These are phyloP conservation scores for Sarcomyxa edulis DNA, from an alignment of 768 basidiomycete species.

Conservation along the genomic window DNA sequence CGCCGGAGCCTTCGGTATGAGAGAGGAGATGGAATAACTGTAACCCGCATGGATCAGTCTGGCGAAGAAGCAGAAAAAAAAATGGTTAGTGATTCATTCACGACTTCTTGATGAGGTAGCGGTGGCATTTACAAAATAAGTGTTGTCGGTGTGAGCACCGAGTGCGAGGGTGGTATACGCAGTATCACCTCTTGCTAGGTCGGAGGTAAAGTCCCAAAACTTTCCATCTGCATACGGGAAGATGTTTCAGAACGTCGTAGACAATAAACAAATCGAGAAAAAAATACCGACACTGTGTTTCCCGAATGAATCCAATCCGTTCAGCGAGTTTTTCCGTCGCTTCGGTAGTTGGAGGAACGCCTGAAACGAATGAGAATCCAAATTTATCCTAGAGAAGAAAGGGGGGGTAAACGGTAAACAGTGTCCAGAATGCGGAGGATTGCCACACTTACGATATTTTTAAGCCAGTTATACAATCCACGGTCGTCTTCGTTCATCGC, in stretches of 20 bases:
- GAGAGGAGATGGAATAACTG: constrained; percentile 94
- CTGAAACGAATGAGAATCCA: constrained; percentile 85
- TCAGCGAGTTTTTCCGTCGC: constrained; percentile 75
- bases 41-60: constrained; percentile 94
- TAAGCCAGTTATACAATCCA: constrained; percentile 78
- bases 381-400: constrained; percentile 59
- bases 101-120: neutral
- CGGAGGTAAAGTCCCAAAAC: constrained; percentile 96
- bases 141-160: constrained; percentile 72
- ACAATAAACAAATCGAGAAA: neutral
- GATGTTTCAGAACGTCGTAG: constrained; percentile 2
- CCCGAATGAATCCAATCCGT: constrained; percentile 83
- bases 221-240: constrained; percentile 60
- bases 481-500: constrained; percentile 60
- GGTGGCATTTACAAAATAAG: constrained; percentile 53
- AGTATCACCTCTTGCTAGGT: constrained; percentile 87
- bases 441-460: constrained; percentile 67
- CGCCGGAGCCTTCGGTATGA: constrained; percentile 76
- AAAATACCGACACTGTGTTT: constrained; percentile 52
- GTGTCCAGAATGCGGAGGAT: neutral
- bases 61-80: neutral
- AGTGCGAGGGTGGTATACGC: constrained; percentile 90
- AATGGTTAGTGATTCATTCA: constrained; percentile 1
- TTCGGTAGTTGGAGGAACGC: constrained; percentile 75
- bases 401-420: neutral